Conservation (phyloP, 192 early-diverging fungal species). For the Coemansia sp. region DNA sequence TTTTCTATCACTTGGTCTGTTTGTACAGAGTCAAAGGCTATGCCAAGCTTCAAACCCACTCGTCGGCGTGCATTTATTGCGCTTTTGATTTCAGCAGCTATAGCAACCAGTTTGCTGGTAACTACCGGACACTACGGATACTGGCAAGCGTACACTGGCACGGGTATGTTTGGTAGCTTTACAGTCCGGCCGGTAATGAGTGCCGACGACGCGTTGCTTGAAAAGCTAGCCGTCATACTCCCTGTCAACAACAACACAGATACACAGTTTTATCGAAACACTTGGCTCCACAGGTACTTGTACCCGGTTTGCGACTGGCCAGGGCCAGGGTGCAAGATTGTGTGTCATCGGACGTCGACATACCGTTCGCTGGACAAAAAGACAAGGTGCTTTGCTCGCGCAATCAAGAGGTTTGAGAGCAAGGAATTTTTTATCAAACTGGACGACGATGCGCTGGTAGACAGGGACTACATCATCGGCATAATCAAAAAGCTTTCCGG, state of each 20-base stretch:
- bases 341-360: constrained; percentile 33
- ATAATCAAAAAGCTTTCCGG: constrained; percentile 16
- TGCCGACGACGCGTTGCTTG: neutral
- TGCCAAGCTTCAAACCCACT: neutral
- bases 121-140: neutral
- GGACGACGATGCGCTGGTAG: constrained; percentile 44
- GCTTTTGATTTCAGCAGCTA: neutral
- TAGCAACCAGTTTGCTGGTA: neutral
- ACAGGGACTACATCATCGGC: constrained; percentile 29
- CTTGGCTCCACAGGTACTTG: constrained; percentile 38
- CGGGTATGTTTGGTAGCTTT: neutral
- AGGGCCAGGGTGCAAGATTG: constrained; percentile 32
- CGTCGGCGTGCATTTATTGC: neutral
- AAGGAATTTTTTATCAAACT: constrained; percentile 48
- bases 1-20: neutral
- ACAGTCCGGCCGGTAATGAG: neutral
- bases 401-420: constrained; percentile 11
- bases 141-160: neutral
- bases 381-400: constrained; percentile 31
- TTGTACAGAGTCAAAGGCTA: no score
- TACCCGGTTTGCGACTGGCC: constrained; percentile 48
- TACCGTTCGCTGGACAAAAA: constrained; percentile 33
- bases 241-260: constrained; percentile 48
- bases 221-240: constrained; percentile 37
- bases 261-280: constrained; percentile 48